Evolutionary conservation across 306 rosid genomes (phyloP), one percentile per base, ranked within the genome.

Genomic region (Senna tora): DNA sequence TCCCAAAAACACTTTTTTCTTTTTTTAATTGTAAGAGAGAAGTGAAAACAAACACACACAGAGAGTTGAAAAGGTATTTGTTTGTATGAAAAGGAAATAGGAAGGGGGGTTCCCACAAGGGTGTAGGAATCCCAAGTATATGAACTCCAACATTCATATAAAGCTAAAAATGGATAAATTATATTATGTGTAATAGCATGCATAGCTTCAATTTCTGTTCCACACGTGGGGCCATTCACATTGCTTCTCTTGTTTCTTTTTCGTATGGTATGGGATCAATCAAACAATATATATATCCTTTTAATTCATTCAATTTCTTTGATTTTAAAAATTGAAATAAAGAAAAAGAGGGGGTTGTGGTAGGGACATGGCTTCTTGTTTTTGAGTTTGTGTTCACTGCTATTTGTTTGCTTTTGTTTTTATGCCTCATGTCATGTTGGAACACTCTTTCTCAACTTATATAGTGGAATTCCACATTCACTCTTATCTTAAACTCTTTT

Each of bases 181-280:
- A 41, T 7, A 1, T 25, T 25, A 25, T 25, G 3, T 25, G 3
- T 25, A 25, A 25, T 25, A 25, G 30, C 30, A 25, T 25, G 30
- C 2, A 25, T 47, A 60, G 74, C 79, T 77, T 83, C 81, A 66
- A 55, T 22, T 65, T 73, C 83, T 83, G 65, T 80, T 86, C 81
- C 82, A 73, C 92, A 77, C 92, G 84, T 81, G 90, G 89, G 89
- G 72, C 83, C 90, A 81, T 89, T 64, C 88, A 81, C 88, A 81
- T 89, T 64, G 4, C 17, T 34, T 30, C 77, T 60, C 71, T 38
- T 28, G 60, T 70, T 47, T 65, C 49, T 74, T 65, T 67, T 75
- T 75, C 74, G 61, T 79, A 50, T 76, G 69, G 61, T 79, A 50
- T 76, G 69, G 81, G 81, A 78, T 83, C 82, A 71, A 67, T 74